phyloP scores from a whole-genome alignment of 306 rosid genomes.

The Rosa lucieae region DNA sequence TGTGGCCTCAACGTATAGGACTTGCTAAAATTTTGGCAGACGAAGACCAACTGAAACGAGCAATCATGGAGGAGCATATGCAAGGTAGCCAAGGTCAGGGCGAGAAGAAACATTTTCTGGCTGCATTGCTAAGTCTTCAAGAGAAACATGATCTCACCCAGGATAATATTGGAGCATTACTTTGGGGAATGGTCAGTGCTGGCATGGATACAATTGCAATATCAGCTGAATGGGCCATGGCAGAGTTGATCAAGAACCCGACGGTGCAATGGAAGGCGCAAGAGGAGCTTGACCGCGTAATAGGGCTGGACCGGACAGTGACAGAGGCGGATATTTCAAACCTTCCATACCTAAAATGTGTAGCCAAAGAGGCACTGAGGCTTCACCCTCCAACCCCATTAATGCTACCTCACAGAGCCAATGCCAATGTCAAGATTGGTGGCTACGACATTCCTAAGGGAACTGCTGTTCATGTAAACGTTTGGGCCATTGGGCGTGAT shows the following conservation, averaged over 20 bases:
- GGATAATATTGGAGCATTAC: slow-evolving; percentile 80
- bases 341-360: slow-evolving; percentile 68
- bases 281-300: slow-evolving; percentile 60
- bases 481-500: slow-evolving; percentile 83
- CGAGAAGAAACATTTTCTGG: slow-evolving; percentile 73
- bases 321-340: slow-evolving; percentile 55
- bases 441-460: slow-evolving; percentile 84
- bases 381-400: slow-evolving; percentile 91
- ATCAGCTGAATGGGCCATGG: slow-evolving; percentile 87
- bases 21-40: slow-evolving; percentile 63
- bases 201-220: slow-evolving; percentile 84
- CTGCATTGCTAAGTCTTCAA: slow-evolving; percentile 66
- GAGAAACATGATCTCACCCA: slow-evolving; percentile 73
- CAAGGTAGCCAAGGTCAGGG: slow-evolving; percentile 36
- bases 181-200: slow-evolving; percentile 91
- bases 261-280: slow-evolving; percentile 77
- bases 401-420: slow-evolving; percentile 88
- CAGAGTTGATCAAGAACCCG: slow-evolving; percentile 68
- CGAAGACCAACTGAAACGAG: slow-evolving; percentile 58
- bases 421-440: slow-evolving; percentile 61
- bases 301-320: slow-evolving; percentile 62
- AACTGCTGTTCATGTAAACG: slow-evolving; percentile 75
- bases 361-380: slow-evolving; percentile 72
- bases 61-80: slow-evolving; percentile 80
- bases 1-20: slow-evolving; percentile 60